Evolutionary conservation across 148 eudicot species (phyloP), one percentile per base, ranked within the genome.

Genomic region (Pharnaceum exiguum): DNA sequence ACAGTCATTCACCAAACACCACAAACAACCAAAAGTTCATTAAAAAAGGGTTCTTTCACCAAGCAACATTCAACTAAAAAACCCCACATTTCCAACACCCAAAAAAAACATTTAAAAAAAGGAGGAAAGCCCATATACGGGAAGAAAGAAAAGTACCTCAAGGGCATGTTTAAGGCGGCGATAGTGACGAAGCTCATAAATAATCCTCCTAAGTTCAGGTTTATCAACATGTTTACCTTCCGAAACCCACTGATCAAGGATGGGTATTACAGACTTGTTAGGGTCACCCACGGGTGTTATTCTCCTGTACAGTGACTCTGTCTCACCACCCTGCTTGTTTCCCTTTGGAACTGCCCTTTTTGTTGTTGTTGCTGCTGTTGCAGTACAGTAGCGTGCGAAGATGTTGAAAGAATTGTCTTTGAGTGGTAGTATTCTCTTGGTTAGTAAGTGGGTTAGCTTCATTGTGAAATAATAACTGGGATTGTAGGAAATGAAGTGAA

Each of bases 91-190:
- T 16, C 12, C 51, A 10, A 3, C 4, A 46, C 9, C 23, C 7
- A 5, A 21, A 19, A 46, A 5, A 46, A 21, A 21, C 31, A 10
- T 13, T n/a, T n/a, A n/a, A n/a, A 25, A 23, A 48, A 10, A 19
- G 7, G 17, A 24, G 26, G 31, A 48, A 13, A 25, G 52, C n/a
- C n/a, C n/a, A n/a, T n/a, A n/a, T n/a, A n/a, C n/a, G n/a, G 11
- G 27, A 46, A 10, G 18, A 22, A 23, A 17, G 26, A 7, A 48
- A 8, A 39, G 27, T 16, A 74, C 78, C 78, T 74, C 67, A 29
- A 74, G 74, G 61, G 78, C 74, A 49, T 74, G 78, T 32, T 60
- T 65, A 62, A 46, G 64, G 23, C 73, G 62, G 10, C 54, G 33
- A 45, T 59, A 65, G 26, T 62, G 57, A 7, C 71, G 39, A 19